A percentile compares a stretch with the other conserved stretches of the same genome.
Conservation (phyloP, 257 asterid species). For the Agastache rugosa region DNA sequence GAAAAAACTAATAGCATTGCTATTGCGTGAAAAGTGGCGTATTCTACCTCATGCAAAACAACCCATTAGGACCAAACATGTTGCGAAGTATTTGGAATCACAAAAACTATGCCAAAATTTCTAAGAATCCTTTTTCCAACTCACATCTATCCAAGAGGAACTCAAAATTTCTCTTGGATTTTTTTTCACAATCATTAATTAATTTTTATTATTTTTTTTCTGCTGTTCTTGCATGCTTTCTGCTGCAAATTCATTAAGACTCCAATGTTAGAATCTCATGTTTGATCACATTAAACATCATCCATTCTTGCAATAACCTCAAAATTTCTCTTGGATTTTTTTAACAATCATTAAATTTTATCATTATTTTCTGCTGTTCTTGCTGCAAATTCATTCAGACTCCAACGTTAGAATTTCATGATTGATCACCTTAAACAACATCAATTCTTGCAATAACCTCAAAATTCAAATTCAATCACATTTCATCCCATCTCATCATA, state of each 20-base stretch:
- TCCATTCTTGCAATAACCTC: not conserved
- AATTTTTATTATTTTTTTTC: not conserved
- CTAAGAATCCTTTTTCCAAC: conserved; percentile 1
- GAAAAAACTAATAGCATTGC: conserved; percentile 5
- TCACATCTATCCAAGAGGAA: conserved; percentile 46
- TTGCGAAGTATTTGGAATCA: conserved; percentile 33
- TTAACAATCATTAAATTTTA: not conserved
- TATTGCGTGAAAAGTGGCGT: conserved; percentile 27
- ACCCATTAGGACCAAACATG: conserved; percentile 30
- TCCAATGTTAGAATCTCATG: not conserved
- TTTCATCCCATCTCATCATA: not conserved
- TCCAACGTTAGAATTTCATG: not conserved
- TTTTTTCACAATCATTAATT: not conserved
- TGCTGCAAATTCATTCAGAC: not conserved
- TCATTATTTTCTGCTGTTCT: not conserved
- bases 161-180: conserved; percentile 38
- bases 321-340: conserved; percentile 35
- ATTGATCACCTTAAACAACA: not conserved
- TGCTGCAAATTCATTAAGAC: not conserved
- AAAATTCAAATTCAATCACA: conserved; percentile 6
- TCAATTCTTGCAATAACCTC: not conserved
- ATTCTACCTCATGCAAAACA: conserved; percentile 39
- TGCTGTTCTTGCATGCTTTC: conserved; percentile 31
- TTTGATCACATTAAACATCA: not conserved
- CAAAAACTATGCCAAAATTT: conserved; percentile 19